Base-by-base conservation (phyloP, 306 rosid species). In the Pterocarpus macrocarpus region DNA sequence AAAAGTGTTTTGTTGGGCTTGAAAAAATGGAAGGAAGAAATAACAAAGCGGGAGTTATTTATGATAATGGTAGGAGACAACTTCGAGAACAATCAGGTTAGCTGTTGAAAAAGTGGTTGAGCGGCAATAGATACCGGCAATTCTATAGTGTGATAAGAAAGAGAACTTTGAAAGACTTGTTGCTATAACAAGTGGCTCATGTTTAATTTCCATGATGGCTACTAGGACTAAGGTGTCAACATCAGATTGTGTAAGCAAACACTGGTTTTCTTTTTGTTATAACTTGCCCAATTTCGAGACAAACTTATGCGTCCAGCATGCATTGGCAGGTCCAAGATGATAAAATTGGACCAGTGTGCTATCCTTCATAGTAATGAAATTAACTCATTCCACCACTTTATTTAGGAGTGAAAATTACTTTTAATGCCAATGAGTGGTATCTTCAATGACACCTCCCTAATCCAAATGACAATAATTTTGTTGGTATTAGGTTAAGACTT, bases 31-130 rank as follows among this genome's bases (percentile, higher is more conserved):
- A 64, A 64, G 38, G 49, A 63, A 64, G 53, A 17, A 35, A 12
- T 13, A 13, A 47, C 2, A 5, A 8, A 41, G 28, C 0, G 28
- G 14, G 16, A 4, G 7, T 55, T 35, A 2, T 47, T 62, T 62
- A 15, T 45, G 67, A 55, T 36, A 15, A 45, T 45, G 71, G 80
- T 32, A 32, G 61, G 10, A 32, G 17, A 47, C 58, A 76, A 62
- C 7, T 45, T 64, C 64, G 38, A 28, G 67, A 64, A 71, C 73
- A 64, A 30, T 63, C 13, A n/a, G 73, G 64, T 22, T 71, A 50
- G 71, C 17, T 63, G 59, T 28, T 72, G 78, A 71, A 71, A 52
- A 72, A 72, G 68, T 72, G 11, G 67, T 55, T 53, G 58, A 64
- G 58, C 8, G 32, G 36, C 2, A 47, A 52, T 39, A 22, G 59